Base-by-base conservation (phyloP, 345 rosid species). In the Dipteronia sinensis region DNA sequence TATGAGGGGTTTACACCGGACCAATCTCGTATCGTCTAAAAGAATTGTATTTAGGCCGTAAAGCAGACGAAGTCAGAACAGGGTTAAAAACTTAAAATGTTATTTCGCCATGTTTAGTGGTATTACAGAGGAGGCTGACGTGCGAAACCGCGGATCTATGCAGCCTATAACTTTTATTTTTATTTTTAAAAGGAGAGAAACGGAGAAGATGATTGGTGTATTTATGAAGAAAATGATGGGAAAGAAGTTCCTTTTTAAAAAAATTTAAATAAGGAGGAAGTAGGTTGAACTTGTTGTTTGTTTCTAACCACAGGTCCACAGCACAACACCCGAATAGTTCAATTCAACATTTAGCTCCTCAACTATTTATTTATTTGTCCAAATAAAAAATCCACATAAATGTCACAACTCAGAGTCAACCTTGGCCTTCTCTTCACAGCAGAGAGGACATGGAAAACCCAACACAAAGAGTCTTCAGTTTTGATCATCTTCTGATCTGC, bases 241-340 rank as follows among this genome's bases (percentile, higher is more conserved):
- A 31, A 51, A 69, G 55, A 31, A 3, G 46, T 10, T 3, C 19
- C 1, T 5, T 0, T 71, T 10, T 19, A 16, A 10, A 55, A 17
- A 71, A 1, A 55, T 34, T 34, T 6, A 22, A 66, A 7, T 6
- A 6, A 3, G 49, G 38, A 23, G 38, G 63, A 29, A 67, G 7
- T 61, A 27, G 65, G 65, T 74, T 22, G 49, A 64, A 70, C 76
- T 42, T 75, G 61, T 20, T 55, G 17, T 67, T 23, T 27, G 31
- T 74, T 79, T 62, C 69, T 46, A 27, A 73, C 38, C 38, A 31
- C 31, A 29, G 1, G 29, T 27, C 29, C 29, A 27, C 34, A 2
- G 20, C 56, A 62, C 9, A 19, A 17, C 3, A 4, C 22, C 34
- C 16, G 46, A 38, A 65, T 13, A 19, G 2, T 51, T 69, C 44